These are phyloP conservation scores for Amoebophrya sp. DNA, from an alignment of 169 alveolate genomes.

Conservation along the genomic window DNA sequence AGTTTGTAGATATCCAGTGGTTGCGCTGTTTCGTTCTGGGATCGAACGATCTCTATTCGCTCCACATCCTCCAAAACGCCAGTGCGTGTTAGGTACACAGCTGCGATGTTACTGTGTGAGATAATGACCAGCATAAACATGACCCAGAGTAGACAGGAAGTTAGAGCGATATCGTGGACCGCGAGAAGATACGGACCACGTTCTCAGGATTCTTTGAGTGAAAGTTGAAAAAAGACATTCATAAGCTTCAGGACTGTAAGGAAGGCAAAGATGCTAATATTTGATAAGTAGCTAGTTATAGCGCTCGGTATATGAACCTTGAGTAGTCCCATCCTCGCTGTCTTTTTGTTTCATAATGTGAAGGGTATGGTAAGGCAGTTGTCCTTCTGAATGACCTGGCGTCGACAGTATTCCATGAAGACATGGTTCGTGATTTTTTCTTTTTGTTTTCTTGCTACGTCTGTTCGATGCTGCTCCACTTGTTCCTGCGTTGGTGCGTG, in stretches of 20 bases:
- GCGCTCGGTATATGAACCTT: too few species aligned
- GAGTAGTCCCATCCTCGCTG: too few species aligned
- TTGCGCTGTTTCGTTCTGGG: neutral
- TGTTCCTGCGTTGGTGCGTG: slow-evolving; percentile 3
- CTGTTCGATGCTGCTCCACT: neutral
- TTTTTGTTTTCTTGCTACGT: neutral
- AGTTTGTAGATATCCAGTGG: neutral
- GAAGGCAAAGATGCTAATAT: too few species aligned
- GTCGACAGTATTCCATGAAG: neutral
- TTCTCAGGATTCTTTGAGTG: too few species aligned
- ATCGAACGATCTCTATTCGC: neutral
- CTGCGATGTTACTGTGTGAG: neutral
- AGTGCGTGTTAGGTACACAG: neutral
- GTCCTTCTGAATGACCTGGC: neutral
- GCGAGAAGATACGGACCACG: too few species aligned
- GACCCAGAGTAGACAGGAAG: too few species aligned
- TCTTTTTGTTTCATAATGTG: too few species aligned
- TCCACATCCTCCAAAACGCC: neutral
- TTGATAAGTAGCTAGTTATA: too few species aligned
- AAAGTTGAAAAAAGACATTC: too few species aligned
- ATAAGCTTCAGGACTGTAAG: too few species aligned
- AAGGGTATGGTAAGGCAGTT: slow-evolving; percentile 1
- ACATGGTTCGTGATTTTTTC: neutral
- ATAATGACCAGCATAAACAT: neutral
- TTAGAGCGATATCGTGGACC: too few species aligned